Conservation (phyloP, 2,329 filamentous ascomycete species). For the Diaporthe sp. region DNA sequence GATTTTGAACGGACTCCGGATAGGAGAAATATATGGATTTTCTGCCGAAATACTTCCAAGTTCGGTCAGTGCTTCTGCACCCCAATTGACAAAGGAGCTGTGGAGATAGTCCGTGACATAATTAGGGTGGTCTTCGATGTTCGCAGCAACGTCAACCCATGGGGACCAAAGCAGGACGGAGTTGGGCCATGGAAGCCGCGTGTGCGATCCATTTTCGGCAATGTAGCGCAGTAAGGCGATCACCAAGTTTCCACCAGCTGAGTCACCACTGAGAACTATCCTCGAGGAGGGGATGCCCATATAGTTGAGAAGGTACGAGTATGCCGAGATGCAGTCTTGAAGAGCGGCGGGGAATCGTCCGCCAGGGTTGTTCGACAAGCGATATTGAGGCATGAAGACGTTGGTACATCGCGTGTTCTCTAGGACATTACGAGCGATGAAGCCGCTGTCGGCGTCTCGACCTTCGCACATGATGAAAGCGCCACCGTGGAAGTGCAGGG, state of each 20-base stretch:
- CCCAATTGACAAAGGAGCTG: too few relatives aligned
- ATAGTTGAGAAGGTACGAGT: constrained; percentile 22
- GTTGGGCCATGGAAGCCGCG: not conserved
- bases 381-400: constrained; percentile 25
- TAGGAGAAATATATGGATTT: too few relatives aligned
- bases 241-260: constrained; percentile 36
- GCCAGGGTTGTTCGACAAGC: constrained; percentile 18
- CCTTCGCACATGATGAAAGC: not conserved
- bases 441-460: not conserved
- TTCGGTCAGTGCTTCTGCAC: too few relatives aligned
- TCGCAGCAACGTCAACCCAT: too few relatives aligned
- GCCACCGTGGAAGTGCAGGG: constrained; percentile 46
- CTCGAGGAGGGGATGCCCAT: not conserved
- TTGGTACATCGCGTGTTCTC: not conserved
- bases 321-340: constrained; percentile 37
- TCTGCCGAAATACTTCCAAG: too few relatives aligned
- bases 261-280: constrained; percentile 30
- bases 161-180: not conserved
- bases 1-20: too few relatives aligned
- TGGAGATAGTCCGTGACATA: too few relatives aligned
- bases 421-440: not conserved
- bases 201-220: not conserved
- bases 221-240: constrained; percentile 38
- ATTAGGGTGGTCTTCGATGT: too few relatives aligned
- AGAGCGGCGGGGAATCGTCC: constrained; percentile 38